These are phyloP conservation scores for Phytopythium montanum DNA, from an alignment of 352 stramenopile genomes.

Conservation along the genomic window DNA sequence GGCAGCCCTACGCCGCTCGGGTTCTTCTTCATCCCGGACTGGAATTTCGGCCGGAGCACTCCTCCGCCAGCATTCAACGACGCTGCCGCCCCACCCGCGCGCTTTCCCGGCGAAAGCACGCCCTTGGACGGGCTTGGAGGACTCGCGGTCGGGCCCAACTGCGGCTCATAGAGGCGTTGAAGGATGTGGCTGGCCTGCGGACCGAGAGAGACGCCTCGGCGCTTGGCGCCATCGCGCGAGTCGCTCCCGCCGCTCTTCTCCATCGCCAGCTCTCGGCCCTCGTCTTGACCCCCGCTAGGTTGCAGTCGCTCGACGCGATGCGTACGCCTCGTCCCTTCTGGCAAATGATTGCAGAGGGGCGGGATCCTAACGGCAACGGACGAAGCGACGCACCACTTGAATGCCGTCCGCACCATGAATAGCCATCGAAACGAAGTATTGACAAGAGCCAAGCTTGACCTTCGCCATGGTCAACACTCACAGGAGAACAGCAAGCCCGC, in stretches of 20 bases:
- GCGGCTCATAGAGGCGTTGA: constrained; percentile 63
- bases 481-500: background rate
- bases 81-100: background rate
- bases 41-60: constrained; percentile 41
- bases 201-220: constrained; percentile 38
- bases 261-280: background rate
- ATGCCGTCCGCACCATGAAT: background rate
- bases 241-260: background rate
- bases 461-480: background rate
- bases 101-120: constrained; percentile 4
- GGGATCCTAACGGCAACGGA: background rate
- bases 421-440: background rate
- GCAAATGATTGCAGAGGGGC: background rate
- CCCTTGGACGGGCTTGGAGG: constrained; percentile 1
- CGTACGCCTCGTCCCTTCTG: background rate
- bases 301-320: background rate
- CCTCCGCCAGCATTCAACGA: background rate
- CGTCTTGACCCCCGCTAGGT: background rate
- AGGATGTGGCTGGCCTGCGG: constrained; percentile 58
- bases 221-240: constrained; percentile 53
- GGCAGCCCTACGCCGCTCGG: constrained; percentile 22
- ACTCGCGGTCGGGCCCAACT: constrained; percentile 29
- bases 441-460: background rate
- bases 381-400: background rate
- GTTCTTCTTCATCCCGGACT: constrained; percentile 44